Conservation (phyloP, 2,329 filamentous ascomycete genomes). For the Fusarium liriodendri region DNA sequence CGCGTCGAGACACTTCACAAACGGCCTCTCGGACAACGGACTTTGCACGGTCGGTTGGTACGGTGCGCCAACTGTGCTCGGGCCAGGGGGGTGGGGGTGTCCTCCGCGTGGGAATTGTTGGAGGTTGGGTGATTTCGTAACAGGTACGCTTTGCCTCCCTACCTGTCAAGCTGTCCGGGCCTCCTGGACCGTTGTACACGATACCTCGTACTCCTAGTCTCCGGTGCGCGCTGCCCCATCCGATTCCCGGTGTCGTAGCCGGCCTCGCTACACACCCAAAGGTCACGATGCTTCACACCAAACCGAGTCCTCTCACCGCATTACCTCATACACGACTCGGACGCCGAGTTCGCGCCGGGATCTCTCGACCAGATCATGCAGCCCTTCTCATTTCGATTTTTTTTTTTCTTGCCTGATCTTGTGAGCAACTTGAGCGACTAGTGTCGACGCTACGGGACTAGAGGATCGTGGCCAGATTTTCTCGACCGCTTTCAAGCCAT, state of each 20-base stretch:
- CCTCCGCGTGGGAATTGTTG: constrained; percentile 31
- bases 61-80: constrained; percentile 21
- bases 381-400: constrained; percentile 34
- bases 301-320: constrained; percentile 45
- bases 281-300: constrained; percentile 43
- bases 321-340: constrained; percentile 46
- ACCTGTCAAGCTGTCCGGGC: constrained; percentile 6
- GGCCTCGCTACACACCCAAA: constrained; percentile 37
- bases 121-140: constrained; percentile 43
- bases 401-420: constrained; percentile 36
- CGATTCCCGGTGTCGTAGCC: constrained; percentile 43
- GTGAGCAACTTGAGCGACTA: constrained; percentile 41
- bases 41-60: constrained; percentile 33
- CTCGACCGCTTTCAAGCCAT: constrained; percentile 4
- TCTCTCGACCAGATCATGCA: constrained; percentile 42
- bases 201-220: constrained; percentile 25
- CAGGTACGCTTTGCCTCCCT: constrained; percentile 36
- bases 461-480: constrained; percentile 25
- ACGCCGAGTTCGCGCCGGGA: constrained; percentile 45
- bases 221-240: constrained; percentile 21
- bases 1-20: constrained; percentile 34
- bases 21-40: constrained; percentile 7
- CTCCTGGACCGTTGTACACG: constrained; percentile 23
- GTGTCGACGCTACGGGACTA: constrained; percentile 32
- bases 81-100: constrained; percentile 30